Percentiles rank a stretch among this genome's conserved stretches.
These are phyloP conservation scores for Austroboletus novae-zelandiae DNA, from an alignment of 1,284 basidiomycete genomes.

Conservation along the genomic window DNA sequence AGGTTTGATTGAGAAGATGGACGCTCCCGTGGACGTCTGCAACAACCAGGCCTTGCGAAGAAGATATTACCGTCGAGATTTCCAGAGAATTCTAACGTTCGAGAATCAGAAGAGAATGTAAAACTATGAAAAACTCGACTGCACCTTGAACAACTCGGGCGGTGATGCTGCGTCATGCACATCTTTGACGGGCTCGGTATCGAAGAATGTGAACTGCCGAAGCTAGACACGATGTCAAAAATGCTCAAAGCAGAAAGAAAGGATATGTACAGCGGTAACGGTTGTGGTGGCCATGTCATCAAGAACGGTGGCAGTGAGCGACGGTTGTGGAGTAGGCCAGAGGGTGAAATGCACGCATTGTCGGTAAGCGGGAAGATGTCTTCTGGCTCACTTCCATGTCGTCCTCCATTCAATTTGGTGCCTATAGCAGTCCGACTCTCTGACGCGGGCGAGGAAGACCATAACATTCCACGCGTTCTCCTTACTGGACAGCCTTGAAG, in stretches of 20 bases:
- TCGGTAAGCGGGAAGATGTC: too few relatives aligned
- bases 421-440: too few relatives aligned
- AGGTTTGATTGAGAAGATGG: constrained; percentile 72
- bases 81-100: constrained; percentile 57
- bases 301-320: too few relatives aligned
- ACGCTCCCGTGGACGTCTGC: constrained; percentile 83
- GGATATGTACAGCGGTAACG: constrained; percentile 15
- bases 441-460: too few relatives aligned
- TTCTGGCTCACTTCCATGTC: too few relatives aligned
- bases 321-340: too few relatives aligned
- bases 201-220: constrained; percentile 85
- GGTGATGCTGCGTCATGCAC: constrained; percentile 70
- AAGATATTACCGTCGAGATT: constrained; percentile 65
- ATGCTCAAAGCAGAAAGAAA: background rate
- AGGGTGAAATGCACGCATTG: too few relatives aligned
- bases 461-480: too few relatives aligned
- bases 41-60: constrained; percentile 63
- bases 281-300: constrained; percentile 12
- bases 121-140: constrained; percentile 1
- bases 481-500: too few relatives aligned
- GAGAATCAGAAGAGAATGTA: constrained; percentile 1
- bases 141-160: constrained; percentile 77
- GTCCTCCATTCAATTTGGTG: too few relatives aligned
- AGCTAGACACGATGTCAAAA: constrained; percentile 47
- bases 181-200: constrained; percentile 73